Evolutionary conservation across 2,329 filamentous ascomycete genomes (phyloP).

Genomic region (Cryphonectria carpinicola): DNA sequence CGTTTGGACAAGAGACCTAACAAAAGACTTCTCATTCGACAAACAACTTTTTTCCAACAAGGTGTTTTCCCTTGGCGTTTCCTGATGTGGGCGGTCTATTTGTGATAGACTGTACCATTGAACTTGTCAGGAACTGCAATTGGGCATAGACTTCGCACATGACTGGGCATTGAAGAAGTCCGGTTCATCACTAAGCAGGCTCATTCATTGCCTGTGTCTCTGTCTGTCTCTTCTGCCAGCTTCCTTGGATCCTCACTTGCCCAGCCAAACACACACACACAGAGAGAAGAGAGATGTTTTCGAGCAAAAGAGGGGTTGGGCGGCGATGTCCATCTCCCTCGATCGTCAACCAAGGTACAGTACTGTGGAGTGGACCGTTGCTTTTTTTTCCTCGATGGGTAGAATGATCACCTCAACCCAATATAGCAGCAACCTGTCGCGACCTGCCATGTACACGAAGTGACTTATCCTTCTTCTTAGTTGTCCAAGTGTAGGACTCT

Average conservation of each 20-base stretch:
- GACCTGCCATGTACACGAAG: conserved; percentile 5
- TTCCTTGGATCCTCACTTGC: neutral
- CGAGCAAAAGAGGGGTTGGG: neutral
- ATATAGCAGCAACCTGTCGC: no score
- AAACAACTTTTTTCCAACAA: neutral
- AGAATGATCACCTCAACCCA: neutral
- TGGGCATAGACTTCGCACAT: neutral
- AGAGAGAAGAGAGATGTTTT: neutral
- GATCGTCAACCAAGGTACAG: neutral
- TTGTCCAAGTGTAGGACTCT: neutral
- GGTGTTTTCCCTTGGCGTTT: neutral
- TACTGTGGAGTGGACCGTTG: neutral
- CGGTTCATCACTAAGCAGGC: neutral
- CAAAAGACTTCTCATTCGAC: neutral
- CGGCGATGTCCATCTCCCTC: neutral
- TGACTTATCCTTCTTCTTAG: neutral
- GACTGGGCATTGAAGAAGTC: neutral
- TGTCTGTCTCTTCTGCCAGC: neutral
- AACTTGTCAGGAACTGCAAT: neutral
- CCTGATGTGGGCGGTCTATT: neutral
- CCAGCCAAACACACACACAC: neutral
- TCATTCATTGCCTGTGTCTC: neutral
- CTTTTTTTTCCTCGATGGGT: neutral
- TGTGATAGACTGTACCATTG: neutral
- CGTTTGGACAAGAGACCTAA: neutral